phyloP scores from a whole-genome alignment of 148 eudicot genomes.

The Heliosperma pusillum region DNA sequence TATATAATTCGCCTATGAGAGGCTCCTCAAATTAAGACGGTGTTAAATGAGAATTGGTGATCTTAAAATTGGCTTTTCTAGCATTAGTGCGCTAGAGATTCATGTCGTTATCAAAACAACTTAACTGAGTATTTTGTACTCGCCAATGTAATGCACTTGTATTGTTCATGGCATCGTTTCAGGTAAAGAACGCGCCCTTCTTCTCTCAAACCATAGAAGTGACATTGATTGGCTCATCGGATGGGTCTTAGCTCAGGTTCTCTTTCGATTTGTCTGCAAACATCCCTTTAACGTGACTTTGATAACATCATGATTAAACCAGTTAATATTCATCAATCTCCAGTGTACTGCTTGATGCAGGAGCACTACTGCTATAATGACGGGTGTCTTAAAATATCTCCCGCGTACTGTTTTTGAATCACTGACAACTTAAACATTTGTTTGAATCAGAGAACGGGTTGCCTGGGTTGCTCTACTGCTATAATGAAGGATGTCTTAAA shows the following conservation, averaged over 20 bases:
- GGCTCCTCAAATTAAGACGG: too few species aligned
- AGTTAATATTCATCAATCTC: neutral
- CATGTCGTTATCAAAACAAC: neutral
- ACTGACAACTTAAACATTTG: neutral
- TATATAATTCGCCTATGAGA: too few species aligned
- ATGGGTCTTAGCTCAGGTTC: constrained; percentile 78
- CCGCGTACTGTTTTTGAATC: neutral
- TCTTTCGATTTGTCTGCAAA: too few species aligned
- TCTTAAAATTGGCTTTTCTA: too few species aligned
- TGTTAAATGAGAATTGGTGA: too few species aligned
- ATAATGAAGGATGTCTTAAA: constrained; percentile 77
- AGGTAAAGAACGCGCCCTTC: constrained; percentile 73
- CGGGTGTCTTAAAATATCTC: too few species aligned
- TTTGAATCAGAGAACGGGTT: constrained; percentile 59
- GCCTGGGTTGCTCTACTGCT: constrained; percentile 81
- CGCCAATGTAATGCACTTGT: neutral
- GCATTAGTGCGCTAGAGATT: neutral
- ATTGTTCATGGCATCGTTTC: constrained; percentile 19
- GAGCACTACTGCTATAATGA: too few species aligned
- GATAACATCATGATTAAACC: neutral
- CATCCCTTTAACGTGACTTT: too few species aligned
- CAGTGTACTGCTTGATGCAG: neutral
- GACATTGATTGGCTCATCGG: constrained; percentile 84
- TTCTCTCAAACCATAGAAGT: constrained; percentile 62
- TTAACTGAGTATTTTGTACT: neutral